Evolutionary conservation across 2,329 filamentous ascomycete species (phyloP).

Genomic region (Penicillium freii): DNA sequence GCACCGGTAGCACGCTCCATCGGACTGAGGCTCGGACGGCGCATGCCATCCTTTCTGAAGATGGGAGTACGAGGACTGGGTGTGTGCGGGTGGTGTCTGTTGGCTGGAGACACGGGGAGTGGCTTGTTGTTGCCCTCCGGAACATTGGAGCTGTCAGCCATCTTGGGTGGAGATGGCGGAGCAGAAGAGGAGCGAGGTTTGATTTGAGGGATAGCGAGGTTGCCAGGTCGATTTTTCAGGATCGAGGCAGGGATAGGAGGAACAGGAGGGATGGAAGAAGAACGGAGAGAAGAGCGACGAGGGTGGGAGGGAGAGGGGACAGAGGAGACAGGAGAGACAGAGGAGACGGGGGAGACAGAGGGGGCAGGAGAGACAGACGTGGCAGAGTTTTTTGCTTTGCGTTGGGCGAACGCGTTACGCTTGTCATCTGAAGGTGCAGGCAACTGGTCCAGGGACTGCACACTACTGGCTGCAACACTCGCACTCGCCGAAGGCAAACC

Average conservation of each 20-base stretch:
- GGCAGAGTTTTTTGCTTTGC: neutral
- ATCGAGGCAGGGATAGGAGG: neutral
- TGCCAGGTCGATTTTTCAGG: neutral
- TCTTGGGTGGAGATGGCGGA: constrained; percentile 1
- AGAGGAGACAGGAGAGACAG: neutral
- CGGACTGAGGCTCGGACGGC: neutral
- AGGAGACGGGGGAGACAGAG: neutral
- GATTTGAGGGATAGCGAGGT: neutral
- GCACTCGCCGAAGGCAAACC: neutral
- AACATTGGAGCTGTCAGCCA: neutral
- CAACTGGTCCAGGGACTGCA: neutral
- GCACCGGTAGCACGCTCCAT: neutral
- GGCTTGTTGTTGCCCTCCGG: neutral
- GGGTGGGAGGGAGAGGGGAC: neutral
- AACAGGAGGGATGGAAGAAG: neutral
- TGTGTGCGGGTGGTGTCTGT: neutral
- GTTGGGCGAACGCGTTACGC: neutral
- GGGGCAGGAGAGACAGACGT: no score
- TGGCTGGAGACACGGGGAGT: neutral
- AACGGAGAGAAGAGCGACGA: neutral
- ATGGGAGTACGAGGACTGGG: neutral
- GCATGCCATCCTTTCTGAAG: neutral
- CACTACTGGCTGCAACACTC: neutral
- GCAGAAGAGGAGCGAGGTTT: neutral
- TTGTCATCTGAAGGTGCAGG: neutral